Base-by-base conservation (phyloP, 805 yeast species). In the Sugiyamaella chiloensis region DNA sequence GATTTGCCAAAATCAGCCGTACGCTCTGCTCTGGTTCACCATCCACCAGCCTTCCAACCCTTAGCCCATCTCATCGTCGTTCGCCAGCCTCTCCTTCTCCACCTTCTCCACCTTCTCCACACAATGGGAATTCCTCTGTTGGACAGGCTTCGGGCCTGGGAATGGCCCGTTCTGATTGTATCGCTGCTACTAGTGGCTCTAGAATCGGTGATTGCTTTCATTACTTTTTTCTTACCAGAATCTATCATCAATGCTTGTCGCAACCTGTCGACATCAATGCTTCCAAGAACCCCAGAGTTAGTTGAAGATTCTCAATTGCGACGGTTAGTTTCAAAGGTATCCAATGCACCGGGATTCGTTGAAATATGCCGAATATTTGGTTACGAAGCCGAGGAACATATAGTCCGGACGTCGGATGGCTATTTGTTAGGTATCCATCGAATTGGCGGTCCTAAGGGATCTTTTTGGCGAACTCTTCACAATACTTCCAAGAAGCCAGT, bases 361-460 rank as follows among this genome's bases (percentile, higher is more conserved):
- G 82, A 82, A 40, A 79, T 90, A 71, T 84, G 89, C 50, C 65
- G 58, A 1, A 52, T 84, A 1, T 86, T 81, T 60, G 91, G 89
- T 1, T 86, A 85, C 57, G 70, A 68, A 1, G 74, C 83, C 11
- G 90, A 89, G 56, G 86, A 83, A 58, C 90, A 87, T 60, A 69
- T 91, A 8, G 88, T 88, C 1, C 69, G 74, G 43, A 90, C 97
- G 0, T 68, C 72, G 37, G 97, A 90, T 62, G 84, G 83, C 27
- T 90, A 87, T 60, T 60, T 87, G 17, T 69, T 90, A 23, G 85
- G 89, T 0, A 55, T 88, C 2, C 96, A 90, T 60, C 70, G 96
- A 40, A 72, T 87, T 5, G 63, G 55, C 11, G 67, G 63, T 9
- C 55, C 51, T 14, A 40, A 44, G 37, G 51, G 59, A 36, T 41